phyloP scores from a whole-genome alignment of 192 early-diverging fungal genomes.

The Funneliformis geosporum region DNA sequence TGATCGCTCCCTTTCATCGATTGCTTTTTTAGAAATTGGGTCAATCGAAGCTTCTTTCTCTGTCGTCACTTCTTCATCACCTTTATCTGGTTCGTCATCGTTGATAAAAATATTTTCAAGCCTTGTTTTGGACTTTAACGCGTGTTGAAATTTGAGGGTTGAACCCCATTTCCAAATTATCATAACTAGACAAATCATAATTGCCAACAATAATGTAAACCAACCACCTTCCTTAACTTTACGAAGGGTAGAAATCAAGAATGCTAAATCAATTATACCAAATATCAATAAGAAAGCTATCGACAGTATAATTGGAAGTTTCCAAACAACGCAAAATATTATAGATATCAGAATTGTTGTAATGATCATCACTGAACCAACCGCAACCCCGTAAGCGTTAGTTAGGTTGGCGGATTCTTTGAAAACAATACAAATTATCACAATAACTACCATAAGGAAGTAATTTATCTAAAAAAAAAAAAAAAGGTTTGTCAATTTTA shows the following conservation, averaged over 20 bases:
- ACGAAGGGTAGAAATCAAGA: slow-evolving; percentile 27
- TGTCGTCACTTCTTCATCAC: no score
- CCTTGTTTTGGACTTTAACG: neutral
- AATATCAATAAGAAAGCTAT: slow-evolving; percentile 33
- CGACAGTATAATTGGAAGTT: slow-evolving; percentile 24
- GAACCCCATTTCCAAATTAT: slow-evolving; percentile 34
- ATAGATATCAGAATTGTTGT: slow-evolving; percentile 15
- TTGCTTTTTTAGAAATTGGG: neutral
- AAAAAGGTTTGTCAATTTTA: neutral
- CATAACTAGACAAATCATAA: slow-evolving; percentile 13
- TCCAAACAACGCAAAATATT: slow-evolving; percentile 27
- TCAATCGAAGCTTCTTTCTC: no score
- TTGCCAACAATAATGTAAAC: slow-evolving; percentile 27
- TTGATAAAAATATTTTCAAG: slow-evolving; percentile 23
- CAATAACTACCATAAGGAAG: slow-evolving; percentile 41
- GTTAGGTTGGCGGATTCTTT: slow-evolving; percentile 40
- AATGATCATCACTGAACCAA: slow-evolving; percentile 11
- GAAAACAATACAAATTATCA: slow-evolving; percentile 47
- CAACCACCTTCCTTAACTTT: slow-evolving; percentile 36
- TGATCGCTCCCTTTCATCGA: neutral
- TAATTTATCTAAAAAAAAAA: slow-evolving; percentile 42
- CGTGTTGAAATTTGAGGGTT: slow-evolving; percentile 15
- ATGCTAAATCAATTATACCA: slow-evolving; percentile 33
- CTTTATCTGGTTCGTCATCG: neutral
- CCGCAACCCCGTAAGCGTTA: slow-evolving; percentile 48